Evolutionary conservation across 768 basidiomycete genomes (phyloP).

Genomic region (Russula lepida): DNA sequence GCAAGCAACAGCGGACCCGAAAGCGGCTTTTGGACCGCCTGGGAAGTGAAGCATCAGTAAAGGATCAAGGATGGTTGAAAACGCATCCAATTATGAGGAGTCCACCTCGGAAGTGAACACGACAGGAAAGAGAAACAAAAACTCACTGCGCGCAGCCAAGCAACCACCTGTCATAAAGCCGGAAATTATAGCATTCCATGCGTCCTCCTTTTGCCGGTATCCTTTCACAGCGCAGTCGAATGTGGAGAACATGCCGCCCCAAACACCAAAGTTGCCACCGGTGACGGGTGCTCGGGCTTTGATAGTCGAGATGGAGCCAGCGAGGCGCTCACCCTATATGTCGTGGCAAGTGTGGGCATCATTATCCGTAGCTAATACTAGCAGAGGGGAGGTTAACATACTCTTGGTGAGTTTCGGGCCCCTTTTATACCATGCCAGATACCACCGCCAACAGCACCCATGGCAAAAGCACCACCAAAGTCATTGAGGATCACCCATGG

Average conservation of each 20-base stretch:
- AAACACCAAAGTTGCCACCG: conserved; percentile 92
- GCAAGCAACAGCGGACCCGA: conserved; percentile 91
- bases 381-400: conserved; percentile 32
- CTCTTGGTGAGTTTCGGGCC: conserved; percentile 90
- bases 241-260: conserved; percentile 97
- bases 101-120: neutral
- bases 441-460: conserved; percentile 96
- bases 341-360: neutral
- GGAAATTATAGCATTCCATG: conserved; percentile 98
- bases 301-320: conserved; percentile 91
- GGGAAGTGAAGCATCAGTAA: neutral
- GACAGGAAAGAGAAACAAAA: neutral
- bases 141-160: conserved; percentile 86
- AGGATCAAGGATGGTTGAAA: neutral
- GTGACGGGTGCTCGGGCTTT: conserved; percentile 98
- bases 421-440: conserved; percentile 99
- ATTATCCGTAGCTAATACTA: neutral
- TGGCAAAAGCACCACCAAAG: conserved; percentile 94
- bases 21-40: conserved; percentile 90
- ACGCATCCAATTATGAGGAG: neutral
- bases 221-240: conserved; percentile 99
- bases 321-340: conserved; percentile 79
- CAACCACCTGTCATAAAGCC: conserved; percentile 99
- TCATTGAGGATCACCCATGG: conserved; percentile 99
- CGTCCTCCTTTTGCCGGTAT: conserved; percentile 93